phyloP scores from a whole-genome alignment of 139 green algal species.

The Penium margaritaceum region DNA sequence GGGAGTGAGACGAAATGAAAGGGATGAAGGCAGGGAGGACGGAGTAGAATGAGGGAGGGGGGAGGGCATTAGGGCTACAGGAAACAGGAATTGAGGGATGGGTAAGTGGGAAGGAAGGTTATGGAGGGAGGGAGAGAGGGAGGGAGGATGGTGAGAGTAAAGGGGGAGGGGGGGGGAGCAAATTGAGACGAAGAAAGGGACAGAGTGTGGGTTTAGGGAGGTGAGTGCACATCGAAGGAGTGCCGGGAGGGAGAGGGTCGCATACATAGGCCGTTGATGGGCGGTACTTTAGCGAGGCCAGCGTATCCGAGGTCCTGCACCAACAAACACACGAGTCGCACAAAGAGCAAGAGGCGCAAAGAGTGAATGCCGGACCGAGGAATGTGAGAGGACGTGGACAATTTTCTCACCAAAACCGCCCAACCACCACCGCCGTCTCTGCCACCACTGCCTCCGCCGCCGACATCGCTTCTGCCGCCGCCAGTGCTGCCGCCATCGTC shows the following conservation, averaged over 20 bases:
- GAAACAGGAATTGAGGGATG: neutral
- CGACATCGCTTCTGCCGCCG: no score
- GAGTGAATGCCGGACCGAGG: no score
- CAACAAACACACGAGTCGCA: no score
- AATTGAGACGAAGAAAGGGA: no score
- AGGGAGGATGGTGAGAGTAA: neutral
- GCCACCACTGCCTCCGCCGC: no score
- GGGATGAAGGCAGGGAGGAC: neutral
- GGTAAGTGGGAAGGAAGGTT: neutral
- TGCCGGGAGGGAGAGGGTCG: neutral
- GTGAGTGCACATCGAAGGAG: neutral
- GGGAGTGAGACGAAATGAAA: no score
- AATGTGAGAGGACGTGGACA: no score
- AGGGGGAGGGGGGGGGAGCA: neutral
- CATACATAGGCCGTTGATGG: conserved; percentile 46
- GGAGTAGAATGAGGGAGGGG: neutral
- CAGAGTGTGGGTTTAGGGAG: no score
- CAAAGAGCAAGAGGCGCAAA: no score
- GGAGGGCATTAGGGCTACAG: neutral
- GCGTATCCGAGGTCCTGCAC: conserved; percentile 43
- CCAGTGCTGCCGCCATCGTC: no score
- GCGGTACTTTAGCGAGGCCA: conserved; percentile 32
- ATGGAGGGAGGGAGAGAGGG: neutral
- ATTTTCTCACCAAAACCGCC: no score
- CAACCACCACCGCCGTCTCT: no score